Percentiles rank a stretch among this genome's conserved stretches.
phyloP scores from a whole-genome alignment of 2,329 filamentous ascomycete genomes.

The Mycosphaerelloides madeirae region DNA sequence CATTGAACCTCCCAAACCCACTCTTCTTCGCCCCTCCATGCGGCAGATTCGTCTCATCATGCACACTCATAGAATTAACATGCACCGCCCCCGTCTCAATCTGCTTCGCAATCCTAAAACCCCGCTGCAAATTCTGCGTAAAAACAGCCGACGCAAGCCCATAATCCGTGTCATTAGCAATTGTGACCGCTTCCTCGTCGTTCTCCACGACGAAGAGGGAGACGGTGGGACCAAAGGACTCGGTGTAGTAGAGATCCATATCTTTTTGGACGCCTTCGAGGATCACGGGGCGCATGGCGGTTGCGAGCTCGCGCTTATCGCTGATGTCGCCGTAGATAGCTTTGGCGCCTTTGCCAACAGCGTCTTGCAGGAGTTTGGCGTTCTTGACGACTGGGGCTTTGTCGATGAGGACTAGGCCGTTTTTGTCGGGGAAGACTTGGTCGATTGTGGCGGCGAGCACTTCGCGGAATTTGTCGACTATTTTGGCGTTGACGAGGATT shows the following conservation, averaged over 20 bases:
- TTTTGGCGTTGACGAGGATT: conserved; percentile 40
- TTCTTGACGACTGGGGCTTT: conserved; percentile 48
- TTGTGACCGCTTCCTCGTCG: conserved; percentile 64
- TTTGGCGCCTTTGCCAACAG: conserved; percentile 54
- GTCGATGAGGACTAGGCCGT: conserved; percentile 38
- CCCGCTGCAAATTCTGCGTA: conserved; percentile 57
- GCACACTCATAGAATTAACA: conserved; percentile 46
- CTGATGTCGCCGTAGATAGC: conserved; percentile 46
- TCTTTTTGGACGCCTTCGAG: conserved; percentile 60
- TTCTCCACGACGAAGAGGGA: conserved; percentile 59
- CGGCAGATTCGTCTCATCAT: conserved; percentile 43
- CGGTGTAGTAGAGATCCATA: conserved; percentile 69
- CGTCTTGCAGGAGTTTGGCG: conserved; percentile 51
- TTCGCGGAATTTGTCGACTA: conserved; percentile 51
- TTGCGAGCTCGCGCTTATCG: conserved; percentile 17
- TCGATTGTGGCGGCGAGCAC: conserved; percentile 45
- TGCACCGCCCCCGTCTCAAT: conserved; percentile 56
- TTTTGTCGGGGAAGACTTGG: conserved; percentile 41
- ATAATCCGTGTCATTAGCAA: conserved; percentile 78
- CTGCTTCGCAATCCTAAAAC: conserved; percentile 37
- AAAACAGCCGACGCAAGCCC: conserved; percentile 68
- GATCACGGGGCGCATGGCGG: conserved; percentile 58
- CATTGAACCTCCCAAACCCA: conserved; percentile 46
- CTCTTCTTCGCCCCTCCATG: conserved; percentile 46
- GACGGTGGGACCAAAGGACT: conserved; percentile 72